These are phyloP conservation scores for Lunularia cruciata DNA, from an alignment of 225 moss, liverwort and hornwort genomes.

Conservation along the genomic window DNA sequence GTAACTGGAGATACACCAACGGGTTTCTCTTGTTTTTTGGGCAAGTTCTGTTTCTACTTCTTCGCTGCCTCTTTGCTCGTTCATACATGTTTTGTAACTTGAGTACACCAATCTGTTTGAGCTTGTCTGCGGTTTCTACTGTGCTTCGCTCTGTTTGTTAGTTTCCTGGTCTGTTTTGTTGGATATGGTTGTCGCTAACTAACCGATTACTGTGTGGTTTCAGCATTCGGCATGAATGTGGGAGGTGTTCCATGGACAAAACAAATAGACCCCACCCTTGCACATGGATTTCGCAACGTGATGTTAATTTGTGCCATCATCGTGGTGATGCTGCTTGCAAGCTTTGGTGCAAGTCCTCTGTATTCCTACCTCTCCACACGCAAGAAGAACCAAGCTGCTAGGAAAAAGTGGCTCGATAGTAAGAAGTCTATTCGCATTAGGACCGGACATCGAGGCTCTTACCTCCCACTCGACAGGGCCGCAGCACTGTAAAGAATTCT, in stretches of 20 bases:
- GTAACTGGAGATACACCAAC: too few species aligned
- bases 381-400: slow-evolving; percentile 35
- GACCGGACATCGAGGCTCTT: slow-evolving; percentile 26
- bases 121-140: too few species aligned
- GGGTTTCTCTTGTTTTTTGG: too few species aligned
- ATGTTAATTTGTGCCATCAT: slow-evolving; percentile 69
- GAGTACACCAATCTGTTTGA: too few species aligned
- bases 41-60: too few species aligned
- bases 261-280: slow-evolving; percentile 50
- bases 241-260: slow-evolving; percentile 94
- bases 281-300: slow-evolving; percentile 80
- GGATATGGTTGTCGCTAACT: neutral
- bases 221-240: slow-evolving; percentile 97
- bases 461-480: slow-evolving; percentile 21
- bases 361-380: slow-evolving; percentile 49
- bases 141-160: too few species aligned
- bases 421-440: slow-evolving; percentile 63
- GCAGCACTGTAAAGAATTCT: neutral
- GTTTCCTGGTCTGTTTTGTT: slow-evolving; percentile 3
- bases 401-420: slow-evolving; percentile 41
- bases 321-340: slow-evolving; percentile 52
- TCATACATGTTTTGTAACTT: too few species aligned
- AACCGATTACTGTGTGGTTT: neutral
- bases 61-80: too few species aligned
- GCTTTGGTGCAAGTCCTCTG: slow-evolving; percentile 71